Base-by-base conservation (phyloP, 371 early-diverging fungal species). In the Lichtheimia ramosa region DNA sequence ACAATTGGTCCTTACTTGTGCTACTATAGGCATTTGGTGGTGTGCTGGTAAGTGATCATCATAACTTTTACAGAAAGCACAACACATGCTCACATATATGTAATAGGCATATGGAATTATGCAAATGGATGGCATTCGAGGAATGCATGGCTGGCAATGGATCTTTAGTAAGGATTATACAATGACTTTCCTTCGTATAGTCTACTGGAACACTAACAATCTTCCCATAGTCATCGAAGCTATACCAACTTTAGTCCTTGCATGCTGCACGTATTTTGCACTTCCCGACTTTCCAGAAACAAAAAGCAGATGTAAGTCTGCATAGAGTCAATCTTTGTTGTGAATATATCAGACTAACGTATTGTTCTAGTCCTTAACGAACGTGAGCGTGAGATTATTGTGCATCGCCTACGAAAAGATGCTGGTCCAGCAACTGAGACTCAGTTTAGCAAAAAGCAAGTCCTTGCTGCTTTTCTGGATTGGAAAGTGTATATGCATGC, bases 281-380 rank as follows among this genome's bases (percentile, higher is more conserved):
- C 71, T 93, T 43, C 89, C 92, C 5, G 86, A 89, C 55, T 85
- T 86, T 55, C 94, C 93, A 2, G 81, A 81, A 20, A 83, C 80
- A 39, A 83, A 89, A 42, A 80, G 70, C 24, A 40, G 16, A 40
- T 58, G 59, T 58, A 51, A 51, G 59, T 58, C 7, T 28, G 34
- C 42, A 41, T 10, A 34, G 34, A 34, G 34, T 8, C 10, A 4
- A 4, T 34, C 10, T 6, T 2, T 34, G 8, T 2, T 10, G 10
- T 4, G 34, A n/a, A n/a, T 8, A 1, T 10, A 34, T 3, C 25
- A 34, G 8, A 27, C 34, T 34, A 10, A 34, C 2, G 8, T 2
- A 34, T 34, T 55, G 4, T 18, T 6, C 16, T 34, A 77, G 77
- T 88, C 66, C 62, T 89, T 61, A 86, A 56, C 56, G 67, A 67